Evolutionary conservation across 192 early-diverging fungal genomes (phyloP), one percentile per base, ranked within the genome.

Genomic region (Linnemannia elongata): DNA sequence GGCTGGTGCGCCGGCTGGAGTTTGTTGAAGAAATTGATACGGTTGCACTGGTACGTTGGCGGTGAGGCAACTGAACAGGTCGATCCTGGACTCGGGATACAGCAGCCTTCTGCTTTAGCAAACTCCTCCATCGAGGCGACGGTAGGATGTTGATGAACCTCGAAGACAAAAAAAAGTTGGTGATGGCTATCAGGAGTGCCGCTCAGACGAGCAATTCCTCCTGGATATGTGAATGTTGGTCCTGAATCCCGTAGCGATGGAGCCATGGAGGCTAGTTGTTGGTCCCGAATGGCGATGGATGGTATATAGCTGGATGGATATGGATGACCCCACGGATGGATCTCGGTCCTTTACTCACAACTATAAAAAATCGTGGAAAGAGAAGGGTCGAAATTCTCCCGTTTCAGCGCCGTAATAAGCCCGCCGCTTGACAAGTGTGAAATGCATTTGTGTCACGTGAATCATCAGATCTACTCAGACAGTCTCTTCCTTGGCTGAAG

Each of bases 341-440:
- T 82, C 80, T 45, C 39, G 41, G 54, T 39, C 70, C 41, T 72
- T 78, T 75, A 85, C 78, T 85, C 83, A 85, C 83, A 85, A 84
- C 78, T 80, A 76, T 85, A 73, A 82, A 82, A 77, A 85, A 85
- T 85, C 83, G 83, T 85, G 83, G 83, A 85, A 85, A 85, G 83
- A 85, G 83, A 85, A 78, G 78, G 83, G 74, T 76, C 60, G 60
- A 66, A 66, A 66, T 66, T 66, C 33, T 42, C 60, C 60, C 30
- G 60, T 66, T 33, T 33, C 60, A 66, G 60, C n/a, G 27, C 12
- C 60, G 12, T 66, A 66, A 66, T 66, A 66, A 66, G 60, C 24
- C 55, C 1, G 22, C 27, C 13, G 3, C 60, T 30, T 33, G 60
- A 0, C 5, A 24, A 57, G 30, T n/a, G 60, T 5, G 15, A 66